A percentile compares a stretch with the other conserved stretches of the same genome.
phyloP scores from a whole-genome alignment of 2,329 filamentous ascomycete genomes.

The Diplodia mutila region DNA sequence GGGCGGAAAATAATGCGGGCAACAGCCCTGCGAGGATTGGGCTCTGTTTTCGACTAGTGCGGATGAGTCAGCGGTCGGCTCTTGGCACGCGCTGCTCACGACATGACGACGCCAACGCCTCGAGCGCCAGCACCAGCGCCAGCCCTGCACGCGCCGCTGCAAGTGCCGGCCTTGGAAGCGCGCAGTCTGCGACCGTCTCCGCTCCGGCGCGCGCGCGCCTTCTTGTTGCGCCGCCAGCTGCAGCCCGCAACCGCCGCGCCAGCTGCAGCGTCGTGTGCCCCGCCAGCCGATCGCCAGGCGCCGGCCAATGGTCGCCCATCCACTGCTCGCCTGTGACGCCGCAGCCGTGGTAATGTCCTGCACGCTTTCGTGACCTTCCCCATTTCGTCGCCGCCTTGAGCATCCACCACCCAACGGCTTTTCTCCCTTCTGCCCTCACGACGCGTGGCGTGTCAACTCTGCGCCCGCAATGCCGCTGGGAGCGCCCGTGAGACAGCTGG shows the following conservation, averaged over 20 bases:
- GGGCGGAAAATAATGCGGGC: conserved; percentile 27
- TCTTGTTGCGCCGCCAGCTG: conserved; percentile 6
- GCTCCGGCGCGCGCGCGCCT: not conserved
- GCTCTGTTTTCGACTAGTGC: conserved; percentile 24
- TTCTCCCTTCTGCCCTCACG: not conserved
- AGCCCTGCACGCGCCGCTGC: conserved; percentile 4
- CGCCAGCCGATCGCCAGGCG: conserved; percentile 3
- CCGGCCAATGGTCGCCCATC: conserved; percentile 9
- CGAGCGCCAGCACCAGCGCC: not conserved
- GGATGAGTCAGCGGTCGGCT: conserved; percentile 8
- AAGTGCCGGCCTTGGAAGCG: not conserved
- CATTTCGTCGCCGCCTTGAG: not conserved
- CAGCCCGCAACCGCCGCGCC: not conserved
- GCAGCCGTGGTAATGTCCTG: conserved; percentile 19
- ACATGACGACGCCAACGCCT: not conserved
- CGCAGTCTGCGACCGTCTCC: not conserved
- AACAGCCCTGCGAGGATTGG: conserved; percentile 26
- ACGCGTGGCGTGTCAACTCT: not conserved
- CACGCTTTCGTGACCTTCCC: conserved; percentile 7
- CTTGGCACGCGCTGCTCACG: not conserved
- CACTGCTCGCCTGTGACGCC: conserved; percentile 16
- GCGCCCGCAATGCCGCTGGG: conserved; percentile 10
- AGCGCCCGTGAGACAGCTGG: not conserved
- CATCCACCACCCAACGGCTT: not conserved
- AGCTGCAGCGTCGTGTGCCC: conserved; percentile 1